These are phyloP conservation scores for Clarireedia hainanense DNA, from an alignment of 2,329 filamentous ascomycete species.

Conservation along the genomic window DNA sequence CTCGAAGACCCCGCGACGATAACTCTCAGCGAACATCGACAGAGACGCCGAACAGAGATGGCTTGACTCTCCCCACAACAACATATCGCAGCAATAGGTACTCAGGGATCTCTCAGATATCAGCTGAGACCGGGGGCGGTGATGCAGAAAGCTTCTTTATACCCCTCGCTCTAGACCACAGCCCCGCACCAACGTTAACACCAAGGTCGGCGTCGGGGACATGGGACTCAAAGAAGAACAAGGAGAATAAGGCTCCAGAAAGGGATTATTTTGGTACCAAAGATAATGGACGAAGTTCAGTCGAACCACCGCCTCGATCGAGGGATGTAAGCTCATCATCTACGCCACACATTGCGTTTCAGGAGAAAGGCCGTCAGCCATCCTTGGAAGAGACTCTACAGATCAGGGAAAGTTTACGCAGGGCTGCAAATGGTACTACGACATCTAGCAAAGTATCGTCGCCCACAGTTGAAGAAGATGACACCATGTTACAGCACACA, in stretches of 20 bases:
- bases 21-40: slow-evolving; percentile 44
- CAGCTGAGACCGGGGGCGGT: slow-evolving; percentile 36
- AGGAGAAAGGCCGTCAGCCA: slow-evolving; percentile 67
- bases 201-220: slow-evolving; percentile 46
- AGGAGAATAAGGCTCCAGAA: slow-evolving; percentile 27
- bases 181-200: slow-evolving; percentile 45
- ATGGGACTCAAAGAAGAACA: slow-evolving; percentile 32
- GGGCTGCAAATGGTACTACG: slow-evolving; percentile 19
- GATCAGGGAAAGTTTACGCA: slow-evolving; percentile 40
- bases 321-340: slow-evolving; percentile 40
- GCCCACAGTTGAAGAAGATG: slow-evolving; percentile 23
- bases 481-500: slow-evolving; percentile 25
- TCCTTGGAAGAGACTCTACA: slow-evolving; percentile 51
- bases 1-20: slow-evolving; percentile 31
- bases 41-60: slow-evolving; percentile 41
- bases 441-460: slow-evolving; percentile 20
- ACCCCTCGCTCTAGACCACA: slow-evolving; percentile 66
- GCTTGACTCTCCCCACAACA: slow-evolving; percentile 62
- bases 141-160: slow-evolving; percentile 58
- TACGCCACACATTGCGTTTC: slow-evolving; percentile 84
- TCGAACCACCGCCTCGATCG: slow-evolving; percentile 20
- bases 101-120: slow-evolving; percentile 55
- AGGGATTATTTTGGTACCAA: slow-evolving; percentile 54
- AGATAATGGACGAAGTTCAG: slow-evolving; percentile 34
- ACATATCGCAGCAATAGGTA: slow-evolving; percentile 73